Conservation (phyloP, 768 basidiomycete genomes). For the Dentipellis fragilis region DNA sequence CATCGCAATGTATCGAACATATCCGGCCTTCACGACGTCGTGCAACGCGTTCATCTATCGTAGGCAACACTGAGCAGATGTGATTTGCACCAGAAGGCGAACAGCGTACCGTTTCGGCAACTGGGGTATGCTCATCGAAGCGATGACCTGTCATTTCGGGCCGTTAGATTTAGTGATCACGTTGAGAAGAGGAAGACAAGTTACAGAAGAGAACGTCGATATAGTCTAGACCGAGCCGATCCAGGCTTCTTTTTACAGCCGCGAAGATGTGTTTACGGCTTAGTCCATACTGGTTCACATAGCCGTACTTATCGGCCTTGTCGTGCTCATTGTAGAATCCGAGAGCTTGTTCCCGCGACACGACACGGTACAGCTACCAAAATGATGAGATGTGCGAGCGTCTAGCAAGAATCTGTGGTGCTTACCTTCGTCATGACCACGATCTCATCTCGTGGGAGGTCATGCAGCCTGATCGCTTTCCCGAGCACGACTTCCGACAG, state of each 20-base stretch:
- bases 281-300: constrained; percentile 19
- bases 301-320: constrained; percentile 16
- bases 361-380: not conserved
- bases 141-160: constrained; percentile 12
- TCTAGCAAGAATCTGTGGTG: not conserved
- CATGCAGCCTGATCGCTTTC: constrained; percentile 25
- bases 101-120: constrained; percentile 24
- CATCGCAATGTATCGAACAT: constrained; percentile 32
- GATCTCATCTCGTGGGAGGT: constrained; percentile 26
- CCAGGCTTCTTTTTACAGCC: constrained; percentile 27
- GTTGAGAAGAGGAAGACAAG: not conserved
- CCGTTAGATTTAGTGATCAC: not conserved
- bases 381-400: not conserved
- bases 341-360: not conserved
- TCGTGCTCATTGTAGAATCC: constrained; percentile 28
- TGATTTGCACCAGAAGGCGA: not conserved
- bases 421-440: constrained; percentile 1
- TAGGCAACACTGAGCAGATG: not conserved
- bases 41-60: constrained; percentile 33
- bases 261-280: constrained; percentile 39
- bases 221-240: constrained; percentile 35
- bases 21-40: constrained; percentile 34
- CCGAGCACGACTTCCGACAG: constrained; percentile 26
- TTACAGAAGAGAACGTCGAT: constrained; percentile 34
- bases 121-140: constrained; percentile 27